Conservation (phyloP, 1,139 yeast genomes). For the Scheffersomyces illinoinensis region DNA sequence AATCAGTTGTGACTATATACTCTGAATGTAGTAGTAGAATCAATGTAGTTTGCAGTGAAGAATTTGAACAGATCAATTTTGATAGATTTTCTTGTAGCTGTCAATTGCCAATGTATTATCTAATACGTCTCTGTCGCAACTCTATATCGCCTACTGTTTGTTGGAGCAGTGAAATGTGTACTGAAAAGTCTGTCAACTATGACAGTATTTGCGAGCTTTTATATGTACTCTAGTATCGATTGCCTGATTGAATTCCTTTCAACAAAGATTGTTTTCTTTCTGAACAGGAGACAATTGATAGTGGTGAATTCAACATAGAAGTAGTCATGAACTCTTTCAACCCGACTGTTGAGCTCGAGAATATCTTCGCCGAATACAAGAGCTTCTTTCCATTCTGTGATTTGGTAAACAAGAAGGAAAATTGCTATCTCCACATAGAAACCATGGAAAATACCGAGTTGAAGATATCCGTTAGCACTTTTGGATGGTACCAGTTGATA, state of each 20-base stretch:
- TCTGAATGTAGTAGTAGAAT: neutral
- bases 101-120: constrained; percentile 4
- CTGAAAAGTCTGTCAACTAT: neutral
- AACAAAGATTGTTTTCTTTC: neutral
- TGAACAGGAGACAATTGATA: neutral
- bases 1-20: constrained; percentile 56
- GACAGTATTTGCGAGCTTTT: neutral
- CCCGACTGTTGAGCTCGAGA: constrained; percentile 24
- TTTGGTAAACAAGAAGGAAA: constrained; percentile 9
- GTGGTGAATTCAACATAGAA: neutral
- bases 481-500: constrained; percentile 34
- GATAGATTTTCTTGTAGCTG: neutral
- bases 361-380: constrained; percentile 28
- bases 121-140: neutral
- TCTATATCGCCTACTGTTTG: neutral
- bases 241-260: neutral
- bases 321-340: constrained; percentile 11
- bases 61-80: neutral
- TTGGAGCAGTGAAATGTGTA: neutral
- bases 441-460: constrained; percentile 22
- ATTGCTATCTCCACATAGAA: constrained; percentile 14
- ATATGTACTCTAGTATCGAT: neutral
- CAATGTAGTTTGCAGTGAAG: neutral
- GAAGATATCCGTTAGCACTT: constrained; percentile 28
- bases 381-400: constrained; percentile 26